A percentile compares a stretch with the other conserved stretches of the same genome.
phyloP scores from a whole-genome alignment of 768 basidiomycete species.

The Galerina sulciceps region DNA sequence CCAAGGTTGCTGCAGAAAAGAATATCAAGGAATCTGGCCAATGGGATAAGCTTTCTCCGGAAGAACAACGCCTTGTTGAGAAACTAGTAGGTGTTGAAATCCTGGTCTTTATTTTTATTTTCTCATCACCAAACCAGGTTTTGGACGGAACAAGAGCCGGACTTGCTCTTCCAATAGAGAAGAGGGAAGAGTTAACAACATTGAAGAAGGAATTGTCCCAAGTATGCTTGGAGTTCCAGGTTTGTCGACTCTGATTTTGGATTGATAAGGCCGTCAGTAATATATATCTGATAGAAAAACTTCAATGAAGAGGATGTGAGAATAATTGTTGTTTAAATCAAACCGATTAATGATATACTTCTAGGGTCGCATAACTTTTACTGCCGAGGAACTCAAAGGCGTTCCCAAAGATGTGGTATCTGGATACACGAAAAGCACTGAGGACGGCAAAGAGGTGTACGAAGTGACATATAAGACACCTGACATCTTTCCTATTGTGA shows the following conservation, averaged over 20 bases:
- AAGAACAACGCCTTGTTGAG: constrained; percentile 79
- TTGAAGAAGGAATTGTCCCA: constrained; percentile 81
- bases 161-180: constrained; percentile 67
- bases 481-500: constrained; percentile 77
- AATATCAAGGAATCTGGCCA: constrained; percentile 66
- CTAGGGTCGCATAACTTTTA: constrained; percentile 68
- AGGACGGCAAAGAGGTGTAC: constrained; percentile 61
- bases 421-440: constrained; percentile 72
- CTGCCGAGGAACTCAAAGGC: constrained; percentile 75
- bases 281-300: constrained; percentile 62
- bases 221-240: constrained; percentile 78
- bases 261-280: constrained; percentile 1
- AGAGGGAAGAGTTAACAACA: constrained; percentile 56
- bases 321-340: not conserved
- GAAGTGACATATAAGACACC: constrained; percentile 84
- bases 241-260: constrained; percentile 35
- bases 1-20: constrained; percentile 70
- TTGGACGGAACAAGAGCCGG: constrained; percentile 83
- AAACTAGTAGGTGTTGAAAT: constrained; percentile 55
- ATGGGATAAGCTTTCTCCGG: constrained; percentile 64
- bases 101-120: not conserved
- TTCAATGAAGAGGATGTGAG: constrained; percentile 86
- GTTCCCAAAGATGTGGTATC: constrained; percentile 80
- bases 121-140: constrained; percentile 36
- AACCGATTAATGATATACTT: not conserved